These are phyloP conservation scores for Aspergillus nidulans DNA, from an alignment of 495 filamentous ascomycete genomes.

Conservation along the genomic window DNA sequence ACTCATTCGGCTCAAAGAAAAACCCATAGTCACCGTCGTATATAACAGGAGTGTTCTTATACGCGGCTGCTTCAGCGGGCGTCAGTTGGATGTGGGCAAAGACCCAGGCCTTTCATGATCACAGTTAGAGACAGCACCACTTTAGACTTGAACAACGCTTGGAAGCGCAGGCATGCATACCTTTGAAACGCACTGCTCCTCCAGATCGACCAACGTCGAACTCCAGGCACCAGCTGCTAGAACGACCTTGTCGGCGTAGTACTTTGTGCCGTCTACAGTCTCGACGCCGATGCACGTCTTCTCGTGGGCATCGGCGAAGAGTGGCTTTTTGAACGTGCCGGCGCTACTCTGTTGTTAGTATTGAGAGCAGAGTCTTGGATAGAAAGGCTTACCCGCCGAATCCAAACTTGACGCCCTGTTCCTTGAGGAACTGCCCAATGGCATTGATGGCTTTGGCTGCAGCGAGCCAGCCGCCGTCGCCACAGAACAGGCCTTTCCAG, in stretches of 20 bases:
- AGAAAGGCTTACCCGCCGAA: neutral
- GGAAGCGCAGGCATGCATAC: neutral
- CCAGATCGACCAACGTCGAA: constrained; percentile 26
- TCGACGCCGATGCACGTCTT: constrained; percentile 6
- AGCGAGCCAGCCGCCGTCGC: constrained; percentile 4
- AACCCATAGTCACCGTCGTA: constrained; percentile 50
- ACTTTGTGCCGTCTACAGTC: constrained; percentile 9
- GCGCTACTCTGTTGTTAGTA: neutral
- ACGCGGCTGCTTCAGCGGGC: constrained; percentile 34
- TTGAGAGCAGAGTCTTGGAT: neutral
- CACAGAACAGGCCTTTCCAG: constrained; percentile 6
- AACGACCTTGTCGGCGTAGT: constrained; percentile 45
- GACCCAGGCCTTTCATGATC: neutral
- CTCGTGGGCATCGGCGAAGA: neutral
- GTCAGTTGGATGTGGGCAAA: constrained; percentile 43
- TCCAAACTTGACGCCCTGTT: neutral
- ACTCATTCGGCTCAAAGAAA: constrained; percentile 50
- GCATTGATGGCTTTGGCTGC: constrained; percentile 8
- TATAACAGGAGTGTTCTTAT: constrained; percentile 43
- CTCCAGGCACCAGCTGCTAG: constrained; percentile 12
- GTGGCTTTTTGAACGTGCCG: neutral
- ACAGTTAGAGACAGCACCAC: neutral
- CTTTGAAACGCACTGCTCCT: constrained; percentile 4
- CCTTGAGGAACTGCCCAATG: neutral
- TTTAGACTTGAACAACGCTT: too few species aligned